phyloP scores from a whole-genome alignment of 805 yeast species.

The Nakazawaea ambrosiae region DNA sequence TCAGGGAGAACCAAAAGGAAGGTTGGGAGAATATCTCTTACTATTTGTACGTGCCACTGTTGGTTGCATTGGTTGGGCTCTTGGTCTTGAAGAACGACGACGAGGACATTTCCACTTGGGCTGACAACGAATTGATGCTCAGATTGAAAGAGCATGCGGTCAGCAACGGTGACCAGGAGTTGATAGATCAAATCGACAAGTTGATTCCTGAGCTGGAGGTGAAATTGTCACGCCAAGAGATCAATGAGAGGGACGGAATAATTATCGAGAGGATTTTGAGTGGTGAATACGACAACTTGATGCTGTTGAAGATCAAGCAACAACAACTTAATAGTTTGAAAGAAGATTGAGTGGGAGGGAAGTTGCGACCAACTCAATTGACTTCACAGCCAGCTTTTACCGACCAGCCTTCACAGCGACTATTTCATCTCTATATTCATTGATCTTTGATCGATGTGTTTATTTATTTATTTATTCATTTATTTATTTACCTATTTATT shows the following conservation, averaged over 20 bases:
- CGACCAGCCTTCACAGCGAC: no score
- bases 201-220: constrained; percentile 35
- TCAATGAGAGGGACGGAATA: constrained; percentile 63
- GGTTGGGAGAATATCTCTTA: constrained; percentile 81
- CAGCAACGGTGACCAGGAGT: constrained; percentile 48
- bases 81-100: constrained; percentile 45
- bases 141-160: constrained; percentile 65
- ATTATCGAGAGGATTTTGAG: constrained; percentile 75
- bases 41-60: constrained; percentile 65
- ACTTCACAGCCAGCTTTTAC: background rate
- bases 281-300: constrained; percentile 76
- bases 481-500: constrained; percentile 1
- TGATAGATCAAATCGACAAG: constrained; percentile 33
- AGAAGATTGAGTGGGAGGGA: background rate
- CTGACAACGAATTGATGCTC: constrained; percentile 70
- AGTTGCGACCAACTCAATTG: no score
- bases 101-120: constrained; percentile 62
- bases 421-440: no score
- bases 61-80: constrained; percentile 47
- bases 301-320: constrained; percentile 46
- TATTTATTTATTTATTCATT: constrained; percentile 10
- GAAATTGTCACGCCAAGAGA: constrained; percentile 47
- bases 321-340: background rate
- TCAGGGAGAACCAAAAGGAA: constrained; percentile 69
- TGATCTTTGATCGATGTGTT: constrained; percentile 8